These are phyloP conservation scores for Colletotrichum orbiculare DNA, from an alignment of 2,329 filamentous ascomycete species.

Conservation along the genomic window DNA sequence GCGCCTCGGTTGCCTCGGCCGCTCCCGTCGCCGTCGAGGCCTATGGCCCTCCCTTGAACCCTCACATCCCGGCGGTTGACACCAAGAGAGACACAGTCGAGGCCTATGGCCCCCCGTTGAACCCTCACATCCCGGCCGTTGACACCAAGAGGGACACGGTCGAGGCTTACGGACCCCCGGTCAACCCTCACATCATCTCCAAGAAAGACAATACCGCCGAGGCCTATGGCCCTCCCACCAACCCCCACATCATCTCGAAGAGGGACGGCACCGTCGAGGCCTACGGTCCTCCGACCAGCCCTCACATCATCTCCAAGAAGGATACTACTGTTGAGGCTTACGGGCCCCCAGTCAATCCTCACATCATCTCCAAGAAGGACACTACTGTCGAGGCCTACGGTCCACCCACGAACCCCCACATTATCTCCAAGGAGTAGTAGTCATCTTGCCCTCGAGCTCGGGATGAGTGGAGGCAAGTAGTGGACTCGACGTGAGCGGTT, in stretches of 20 bases:
- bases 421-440: constrained; percentile 9
- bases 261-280: constrained; percentile 18
- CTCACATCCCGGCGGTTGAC: constrained; percentile 12
- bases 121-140: constrained; percentile 17
- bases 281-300: constrained; percentile 24
- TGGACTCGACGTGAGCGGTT: too few species aligned
- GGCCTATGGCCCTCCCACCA: constrained; percentile 28
- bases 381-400: constrained; percentile 2
- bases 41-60: constrained; percentile 23
- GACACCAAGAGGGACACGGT: constrained; percentile 11
- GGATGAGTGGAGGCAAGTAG: too few species aligned
- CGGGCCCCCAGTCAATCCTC: constrained; percentile 23
- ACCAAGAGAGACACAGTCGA: constrained; percentile 15
- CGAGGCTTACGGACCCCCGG: constrained; percentile 25
- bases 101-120: constrained; percentile 24
- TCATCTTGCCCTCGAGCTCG: too few species aligned
- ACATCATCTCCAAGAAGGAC: constrained; percentile 18
- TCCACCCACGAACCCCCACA: constrained; percentile 24
- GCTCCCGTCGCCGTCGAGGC: constrained; percentile 20
- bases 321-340: constrained; percentile 12
- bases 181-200: constrained; percentile 24
- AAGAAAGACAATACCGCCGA: constrained; percentile 17
- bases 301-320: constrained; percentile 22
- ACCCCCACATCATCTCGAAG: constrained; percentile 25
- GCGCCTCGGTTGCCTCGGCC: constrained; percentile 8